phyloP scores from a whole-genome alignment of 1,139 yeast genomes.

The Yamadazyma dushanensis region DNA sequence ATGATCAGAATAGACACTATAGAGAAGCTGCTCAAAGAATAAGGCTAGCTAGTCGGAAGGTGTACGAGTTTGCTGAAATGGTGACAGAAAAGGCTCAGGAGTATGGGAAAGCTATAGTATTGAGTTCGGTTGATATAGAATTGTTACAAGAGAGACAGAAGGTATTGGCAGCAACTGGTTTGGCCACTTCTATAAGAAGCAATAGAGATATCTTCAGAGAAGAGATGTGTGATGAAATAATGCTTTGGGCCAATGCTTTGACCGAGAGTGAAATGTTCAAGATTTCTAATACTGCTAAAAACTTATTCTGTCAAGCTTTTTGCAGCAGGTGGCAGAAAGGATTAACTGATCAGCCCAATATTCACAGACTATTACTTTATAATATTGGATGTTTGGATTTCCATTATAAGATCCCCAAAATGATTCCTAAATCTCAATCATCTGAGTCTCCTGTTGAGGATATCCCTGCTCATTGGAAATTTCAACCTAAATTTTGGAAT shows the following conservation, averaged over 20 bases:
- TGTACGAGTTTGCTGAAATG: constrained; percentile 70
- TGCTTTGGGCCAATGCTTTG: constrained; percentile 64
- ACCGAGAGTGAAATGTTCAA: constrained; percentile 57
- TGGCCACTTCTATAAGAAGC: constrained; percentile 66
- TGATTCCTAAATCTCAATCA: constrained; percentile 34
- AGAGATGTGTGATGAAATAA: constrained; percentile 74
- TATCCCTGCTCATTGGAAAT: constrained; percentile 36
- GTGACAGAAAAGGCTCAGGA: constrained; percentile 63
- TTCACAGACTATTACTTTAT: constrained; percentile 20
- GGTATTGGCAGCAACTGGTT: constrained; percentile 57
- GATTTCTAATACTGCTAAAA: constrained; percentile 47
- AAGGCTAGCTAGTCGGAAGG: constrained; percentile 62
- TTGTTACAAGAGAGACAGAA: constrained; percentile 55
- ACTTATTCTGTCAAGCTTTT: constrained; percentile 56
- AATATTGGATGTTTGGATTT: constrained; percentile 34
- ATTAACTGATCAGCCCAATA: constrained; percentile 18
- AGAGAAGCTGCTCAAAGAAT: constrained; percentile 73
- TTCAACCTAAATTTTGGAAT: constrained; percentile 40
- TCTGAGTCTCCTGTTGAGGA: constrained; percentile 10
- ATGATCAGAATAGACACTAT: constrained; percentile 76
- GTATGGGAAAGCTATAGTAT: constrained; percentile 69
- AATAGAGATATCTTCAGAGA: constrained; percentile 75
- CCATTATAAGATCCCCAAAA: constrained; percentile 37
- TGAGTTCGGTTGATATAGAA: constrained; percentile 53
- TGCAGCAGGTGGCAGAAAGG: constrained; percentile 59